Evolutionary conservation across 148 eudicot genomes (phyloP).

Genomic region (Simmondsia chinensis): DNA sequence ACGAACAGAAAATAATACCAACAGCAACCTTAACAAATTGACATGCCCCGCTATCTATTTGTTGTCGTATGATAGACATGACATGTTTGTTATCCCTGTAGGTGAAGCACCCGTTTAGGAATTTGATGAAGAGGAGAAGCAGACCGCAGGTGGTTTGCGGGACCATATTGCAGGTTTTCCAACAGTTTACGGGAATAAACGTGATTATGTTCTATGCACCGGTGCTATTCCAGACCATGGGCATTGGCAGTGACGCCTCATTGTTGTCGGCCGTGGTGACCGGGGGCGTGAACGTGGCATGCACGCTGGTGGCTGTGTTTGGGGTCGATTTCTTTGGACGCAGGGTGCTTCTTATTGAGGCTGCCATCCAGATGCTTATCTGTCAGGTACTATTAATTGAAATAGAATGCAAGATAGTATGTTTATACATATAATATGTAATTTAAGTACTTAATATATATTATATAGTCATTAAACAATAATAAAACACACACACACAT

Average conservation of each 20-base stretch:
- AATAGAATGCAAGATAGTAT: too few relatives aligned
- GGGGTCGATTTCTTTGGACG: conserved; percentile 27
- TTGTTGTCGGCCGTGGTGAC: conserved; percentile 26
- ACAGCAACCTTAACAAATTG: too few relatives aligned
- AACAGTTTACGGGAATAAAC: conserved; percentile 45
- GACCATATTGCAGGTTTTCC: conserved; percentile 25
- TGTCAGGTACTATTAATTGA: conserved; percentile 16
- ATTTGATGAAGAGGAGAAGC: conserved; percentile 17
- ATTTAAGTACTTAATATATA: too few relatives aligned
- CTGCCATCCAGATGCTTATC: conserved; percentile 28
- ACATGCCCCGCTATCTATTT: too few relatives aligned
- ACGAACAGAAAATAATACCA: too few relatives aligned
- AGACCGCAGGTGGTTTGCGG: conserved; percentile 23
- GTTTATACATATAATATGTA: too few relatives aligned
- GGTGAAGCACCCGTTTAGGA: conserved; percentile 20
- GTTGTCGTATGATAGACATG: too few relatives aligned
- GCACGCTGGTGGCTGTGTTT: conserved; percentile 24
- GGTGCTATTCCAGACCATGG: conserved; percentile 33
- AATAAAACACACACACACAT: too few relatives aligned
- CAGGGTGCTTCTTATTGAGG: conserved; percentile 22
- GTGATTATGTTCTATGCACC: conserved; percentile 44
- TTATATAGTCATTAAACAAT: too few relatives aligned
- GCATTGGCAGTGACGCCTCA: conserved; percentile 21
- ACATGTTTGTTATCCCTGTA: too few relatives aligned
- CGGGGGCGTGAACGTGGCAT: conserved; percentile 11